Evolutionary conservation across 345 rosid genomes (phyloP), one percentile per base, ranked within the genome.

Genomic region (Trapa incisa): DNA sequence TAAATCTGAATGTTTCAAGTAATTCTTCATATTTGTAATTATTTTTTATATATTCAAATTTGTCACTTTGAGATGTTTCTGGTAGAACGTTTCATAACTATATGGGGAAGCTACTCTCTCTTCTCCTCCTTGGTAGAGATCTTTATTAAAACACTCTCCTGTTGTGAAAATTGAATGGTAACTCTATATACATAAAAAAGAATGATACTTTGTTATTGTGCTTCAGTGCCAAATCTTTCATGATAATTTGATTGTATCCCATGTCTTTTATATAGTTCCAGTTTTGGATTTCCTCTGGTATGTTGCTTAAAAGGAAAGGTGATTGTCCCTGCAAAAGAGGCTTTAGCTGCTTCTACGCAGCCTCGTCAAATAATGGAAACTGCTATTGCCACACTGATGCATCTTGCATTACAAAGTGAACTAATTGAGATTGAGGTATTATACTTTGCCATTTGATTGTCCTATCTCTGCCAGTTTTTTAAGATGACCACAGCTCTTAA

Each of bases 351-450:
- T 78, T 96, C 89, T 79, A 83, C 92, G 65, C 96, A 85, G 82
- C 82, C 97, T 69, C 75, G 73, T 61, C 84, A 81, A 57, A 72
- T 54, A 70, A 70, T 90, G 81, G 98, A 93, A 75, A 88, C 98
- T 68, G 72, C 80, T 68, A 78, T 93, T 73, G 67, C 85, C 64
- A 86, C 97, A 60, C 90, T 93, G 37, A 85, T 87, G 93, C 96
- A 93, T 77, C 83, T 90, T 75, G 97, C 98, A 45, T 76, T 84
- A 71, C 94, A 90, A 68, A 88, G 98, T 75, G 94, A 86, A 70
- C 85, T 80, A 76, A 81, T 87, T 71, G 98, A 90, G 83, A 68
- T 85, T 74, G 84, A 93, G 89, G 98, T 93, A 5, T 8, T 65
- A 22, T 43, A 65, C 67, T 41, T n/a, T 2, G 5, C 3, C 43